Evolutionary conservation across 768 basidiomycete species (phyloP), one percentile per base, ranked within the genome.

Genomic region (Austroboletus festivus): DNA sequence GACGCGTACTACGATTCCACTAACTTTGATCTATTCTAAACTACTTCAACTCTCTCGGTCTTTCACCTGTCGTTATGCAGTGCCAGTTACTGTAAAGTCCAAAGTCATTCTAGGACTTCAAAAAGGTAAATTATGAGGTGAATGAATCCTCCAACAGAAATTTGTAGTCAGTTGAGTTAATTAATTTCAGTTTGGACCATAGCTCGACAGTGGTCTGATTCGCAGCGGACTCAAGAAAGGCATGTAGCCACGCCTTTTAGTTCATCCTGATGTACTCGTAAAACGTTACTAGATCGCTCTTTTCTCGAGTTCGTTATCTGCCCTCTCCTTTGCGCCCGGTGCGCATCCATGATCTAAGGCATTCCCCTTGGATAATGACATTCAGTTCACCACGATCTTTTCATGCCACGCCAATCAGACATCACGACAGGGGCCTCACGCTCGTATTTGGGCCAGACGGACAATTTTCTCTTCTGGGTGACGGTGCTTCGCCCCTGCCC

Each of bases 401-500:
- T 51, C 44, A 10, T 37, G 33, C 50, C 18, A 42, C 59, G 35
- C 22, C 54, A n/a, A 13, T 42, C 41, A 53, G 39, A 34, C 59
- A 55, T 28, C 39, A 52, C 11, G 45, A 58, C 35, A 54, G 61
- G 24, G 59, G 41, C 7, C 43, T 64, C 16, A 62, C 57, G n/a
- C 52, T 64, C 19, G 39, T 64, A 34, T 56, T 64, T 43, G 63
- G 64, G 21, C 46, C 63, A 18, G 52, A 61, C 38, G 63, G 63
- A 31, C 63, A 64, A 31, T 52, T 63, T 46, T 64, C 64, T 4
- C 52, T 64, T 3, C 30, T 64, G 41, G 63, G 56, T 20, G 44
- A 5, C 5, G 52, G 50, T 19, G 11, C 21, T 18, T 8, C 44
- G 18, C 44, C 57, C 3, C 40, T 47, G 19, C n/a, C 51, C n/a